Conservation (phyloP, 2,329 filamentous ascomycete species). For the Aspergillus unguis region DNA sequence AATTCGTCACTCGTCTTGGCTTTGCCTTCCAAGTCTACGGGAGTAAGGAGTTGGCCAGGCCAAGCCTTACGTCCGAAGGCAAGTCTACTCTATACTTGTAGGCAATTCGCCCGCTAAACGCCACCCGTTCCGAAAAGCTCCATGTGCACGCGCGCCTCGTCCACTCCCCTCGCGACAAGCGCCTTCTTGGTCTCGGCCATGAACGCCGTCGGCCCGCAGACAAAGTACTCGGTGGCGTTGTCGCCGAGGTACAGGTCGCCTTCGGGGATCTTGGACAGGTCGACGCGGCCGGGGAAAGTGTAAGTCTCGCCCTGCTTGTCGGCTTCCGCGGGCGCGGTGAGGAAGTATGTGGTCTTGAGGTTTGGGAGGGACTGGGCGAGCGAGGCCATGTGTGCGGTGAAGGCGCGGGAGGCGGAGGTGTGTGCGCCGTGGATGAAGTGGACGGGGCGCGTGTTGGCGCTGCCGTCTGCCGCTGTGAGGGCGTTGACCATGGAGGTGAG, state of each 20-base stretch:
- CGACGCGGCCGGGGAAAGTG: constrained; percentile 56
- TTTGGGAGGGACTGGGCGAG: constrained; percentile 45
- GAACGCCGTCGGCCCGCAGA: constrained; percentile 68
- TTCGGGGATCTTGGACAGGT: constrained; percentile 54
- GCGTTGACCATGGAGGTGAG: constrained; percentile 61
- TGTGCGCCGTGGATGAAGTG: constrained; percentile 61
- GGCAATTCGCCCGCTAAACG: constrained; percentile 15
- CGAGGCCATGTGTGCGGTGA: constrained; percentile 51
- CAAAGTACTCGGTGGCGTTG: constrained; percentile 60
- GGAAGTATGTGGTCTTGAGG: constrained; percentile 57
- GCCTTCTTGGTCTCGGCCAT: constrained; percentile 60
- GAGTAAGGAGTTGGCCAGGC: too few relatives aligned
- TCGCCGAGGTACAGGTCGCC: constrained; percentile 56
- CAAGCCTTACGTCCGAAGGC: too few relatives aligned
- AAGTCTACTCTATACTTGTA: background rate
- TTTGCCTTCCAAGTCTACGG: background rate
- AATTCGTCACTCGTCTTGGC: too few relatives aligned
- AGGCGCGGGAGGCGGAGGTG: constrained; percentile 47
- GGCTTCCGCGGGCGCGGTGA: constrained; percentile 47
- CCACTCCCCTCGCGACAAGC: constrained; percentile 57
- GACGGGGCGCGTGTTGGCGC: constrained; percentile 48
- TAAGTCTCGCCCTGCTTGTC: constrained; percentile 57
- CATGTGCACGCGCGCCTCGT: constrained; percentile 58
- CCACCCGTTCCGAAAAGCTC: constrained; percentile 65
- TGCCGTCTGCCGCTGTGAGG: constrained; percentile 38